These are phyloP conservation scores for Xylaria sp. DNA, from an alignment of 2,329 filamentous ascomycete species.

Conservation along the genomic window DNA sequence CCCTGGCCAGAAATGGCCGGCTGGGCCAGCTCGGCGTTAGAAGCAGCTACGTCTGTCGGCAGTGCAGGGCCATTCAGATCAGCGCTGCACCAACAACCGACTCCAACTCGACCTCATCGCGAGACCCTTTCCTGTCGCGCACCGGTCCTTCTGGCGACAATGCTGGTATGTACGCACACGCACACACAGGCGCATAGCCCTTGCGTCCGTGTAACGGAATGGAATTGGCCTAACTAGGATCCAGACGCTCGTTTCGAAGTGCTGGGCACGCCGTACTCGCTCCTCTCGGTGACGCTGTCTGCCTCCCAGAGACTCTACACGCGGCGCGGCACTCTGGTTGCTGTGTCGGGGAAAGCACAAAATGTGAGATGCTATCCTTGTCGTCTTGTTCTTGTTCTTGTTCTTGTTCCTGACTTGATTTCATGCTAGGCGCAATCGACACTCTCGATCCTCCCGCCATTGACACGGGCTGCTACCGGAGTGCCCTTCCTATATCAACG, in stretches of 20 bases:
- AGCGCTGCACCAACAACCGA: conserved; percentile 69
- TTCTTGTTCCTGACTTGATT: background rate
- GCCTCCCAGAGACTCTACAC: conserved; percentile 95
- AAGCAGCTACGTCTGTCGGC: conserved; percentile 59
- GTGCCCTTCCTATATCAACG: conserved; percentile 96
- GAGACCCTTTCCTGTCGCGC: conserved; percentile 67
- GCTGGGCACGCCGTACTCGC: conserved; percentile 88
- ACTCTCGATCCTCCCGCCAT: conserved; percentile 84
- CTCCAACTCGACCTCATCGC: conserved; percentile 60
- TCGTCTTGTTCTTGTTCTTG: background rate
- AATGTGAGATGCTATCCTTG: conserved; percentile 67
- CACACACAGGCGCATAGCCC: no score
- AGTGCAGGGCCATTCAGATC: conserved; percentile 72
- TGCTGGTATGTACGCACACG: conserved; percentile 56
- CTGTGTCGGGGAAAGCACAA: conserved; percentile 87
- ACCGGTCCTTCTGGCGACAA: conserved; percentile 55
- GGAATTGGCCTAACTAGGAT: background rate
- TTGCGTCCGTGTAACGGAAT: no score
- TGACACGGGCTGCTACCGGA: conserved; percentile 81
- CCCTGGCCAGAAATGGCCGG: conserved; percentile 43
- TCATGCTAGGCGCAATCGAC: conserved; percentile 80
- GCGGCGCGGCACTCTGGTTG: conserved; percentile 88
- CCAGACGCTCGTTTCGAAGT: conserved; percentile 97
- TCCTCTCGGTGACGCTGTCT: conserved; percentile 91
- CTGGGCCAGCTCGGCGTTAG: conserved; percentile 39